These are phyloP conservation scores for Urtica urens DNA, from an alignment of 306 rosid species.

Conservation along the genomic window DNA sequence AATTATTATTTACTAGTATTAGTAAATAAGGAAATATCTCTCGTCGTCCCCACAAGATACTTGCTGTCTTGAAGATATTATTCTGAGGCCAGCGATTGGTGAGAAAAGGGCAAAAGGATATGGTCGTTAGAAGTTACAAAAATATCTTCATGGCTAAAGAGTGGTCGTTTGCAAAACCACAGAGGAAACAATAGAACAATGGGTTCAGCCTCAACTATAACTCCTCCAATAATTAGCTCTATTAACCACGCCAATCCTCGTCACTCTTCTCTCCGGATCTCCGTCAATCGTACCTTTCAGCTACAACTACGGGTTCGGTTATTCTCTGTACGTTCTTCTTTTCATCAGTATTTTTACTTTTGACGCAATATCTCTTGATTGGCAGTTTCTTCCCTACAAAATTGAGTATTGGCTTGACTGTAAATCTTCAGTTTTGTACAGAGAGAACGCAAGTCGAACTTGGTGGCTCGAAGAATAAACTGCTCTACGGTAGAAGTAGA, in stretches of 20 bases:
- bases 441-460: constrained; percentile 31
- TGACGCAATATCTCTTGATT: background rate
- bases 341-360: background rate
- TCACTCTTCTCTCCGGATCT: background rate
- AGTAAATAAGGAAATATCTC: too few species aligned
- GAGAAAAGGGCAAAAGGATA: background rate
- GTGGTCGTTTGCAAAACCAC: background rate
- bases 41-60: background rate
- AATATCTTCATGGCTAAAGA: background rate
- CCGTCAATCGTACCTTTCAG: background rate
- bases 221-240: constrained; percentile 1
- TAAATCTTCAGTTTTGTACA: constrained; percentile 50
- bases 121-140: background rate
- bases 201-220: constrained; percentile 16
- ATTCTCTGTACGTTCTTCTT: constrained; percentile 19
- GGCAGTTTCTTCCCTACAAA: background rate
- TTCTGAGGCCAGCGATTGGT: background rate
- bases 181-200: background rate
- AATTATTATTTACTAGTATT: too few species aligned
- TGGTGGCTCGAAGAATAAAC: constrained; percentile 23
- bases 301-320: constrained; percentile 9
- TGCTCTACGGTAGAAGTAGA: constrained; percentile 36
- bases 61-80: background rate
- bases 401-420: constrained; percentile 20
- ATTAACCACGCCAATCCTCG: background rate